Evolutionary conservation across 495 filamentous ascomycete species (phyloP), one percentile per base, ranked within the genome.

Genomic region (Corynascus novoguineensis): DNA sequence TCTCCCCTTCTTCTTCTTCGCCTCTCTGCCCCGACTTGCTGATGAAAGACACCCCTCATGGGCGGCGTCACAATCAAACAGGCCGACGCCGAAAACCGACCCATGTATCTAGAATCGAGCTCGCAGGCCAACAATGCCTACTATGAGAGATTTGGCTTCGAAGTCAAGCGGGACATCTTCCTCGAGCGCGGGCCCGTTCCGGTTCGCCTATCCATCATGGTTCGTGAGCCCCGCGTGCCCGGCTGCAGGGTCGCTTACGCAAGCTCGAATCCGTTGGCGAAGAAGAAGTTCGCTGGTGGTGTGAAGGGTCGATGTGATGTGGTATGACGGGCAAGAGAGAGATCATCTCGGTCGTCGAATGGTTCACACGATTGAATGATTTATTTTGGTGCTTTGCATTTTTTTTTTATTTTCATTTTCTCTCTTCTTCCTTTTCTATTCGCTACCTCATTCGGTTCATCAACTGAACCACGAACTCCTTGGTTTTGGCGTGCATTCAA

Each of bases 41-140:
- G 44, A 40, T 32, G 46, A 42, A 38, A 11, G 15, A 29, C 29
- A 28, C 19, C 12, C 24, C 10, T 40, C 45, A n/a, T n/a, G n/a
- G n/a, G n/a, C n/a, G n/a, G n/a, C n/a, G n/a, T n/a, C n/a, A n/a
- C n/a, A n/a, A n/a, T 29, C 4, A 22, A 37, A 42, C 53, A 87
- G 84, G 84, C 86, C 38, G 88, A 91, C 67, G 61, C 61, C 1
- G 82, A 87, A 60, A 77, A 78, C 48, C 75, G 79, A 15, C 74
- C 80, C 28, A 81, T 81, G 58, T 92, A 92, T 70, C 81, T 92
- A 57, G 88, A 92, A 75, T 86, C 83, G 50, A 89, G 83, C 68
- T 81, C 87, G 64, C 62, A 61, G 52, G 72, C 70, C 52, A 92
- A 92, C 63, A 78, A 82, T 44, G 63, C 68, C 24, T 86, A 88